Evolutionary conservation across 2,329 filamentous ascomycete genomes (phyloP).

Genomic region (Metarhizium guizhouense): DNA sequence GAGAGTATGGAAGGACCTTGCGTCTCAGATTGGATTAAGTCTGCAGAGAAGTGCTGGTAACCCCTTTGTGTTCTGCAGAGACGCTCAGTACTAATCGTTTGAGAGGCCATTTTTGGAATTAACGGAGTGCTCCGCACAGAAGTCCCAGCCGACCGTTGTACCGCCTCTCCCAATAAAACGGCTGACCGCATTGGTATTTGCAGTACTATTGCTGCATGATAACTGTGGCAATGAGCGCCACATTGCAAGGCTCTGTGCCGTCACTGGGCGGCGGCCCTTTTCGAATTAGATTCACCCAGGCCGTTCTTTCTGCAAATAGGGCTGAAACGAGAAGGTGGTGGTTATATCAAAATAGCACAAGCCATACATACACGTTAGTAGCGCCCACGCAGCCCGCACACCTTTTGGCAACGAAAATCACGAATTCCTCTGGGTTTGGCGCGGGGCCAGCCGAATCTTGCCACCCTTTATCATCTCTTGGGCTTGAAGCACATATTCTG

Average conservation of each 20-base stretch:
- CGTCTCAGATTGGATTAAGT: too few species aligned
- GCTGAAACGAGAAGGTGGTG: slow-evolving; percentile 1
- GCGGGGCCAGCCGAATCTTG: not conserved
- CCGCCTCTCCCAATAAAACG: not conserved
- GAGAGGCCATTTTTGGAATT: too few species aligned
- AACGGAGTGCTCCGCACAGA: too few species aligned
- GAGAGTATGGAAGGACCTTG: too few species aligned
- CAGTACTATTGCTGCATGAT: not conserved
- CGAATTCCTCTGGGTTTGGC: too few species aligned
- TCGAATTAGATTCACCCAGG: too few species aligned
- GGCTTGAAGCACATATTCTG: not conserved
- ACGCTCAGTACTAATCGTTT: too few species aligned
- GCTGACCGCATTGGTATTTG: not conserved
- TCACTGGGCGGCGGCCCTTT: not conserved
- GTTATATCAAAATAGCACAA: not conserved
- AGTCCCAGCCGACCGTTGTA: not conserved
- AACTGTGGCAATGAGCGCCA: not conserved
- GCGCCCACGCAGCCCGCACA: too few species aligned
- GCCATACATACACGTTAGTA: too few species aligned
- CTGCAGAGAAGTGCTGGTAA: too few species aligned
- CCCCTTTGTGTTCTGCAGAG: not conserved
- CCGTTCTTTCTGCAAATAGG: not conserved
- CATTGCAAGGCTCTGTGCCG: not conserved
- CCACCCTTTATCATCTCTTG: not conserved
- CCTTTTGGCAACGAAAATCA: too few species aligned